These are phyloP conservation scores for Beauveria brongniartii DNA, from an alignment of 2,329 filamentous ascomycete genomes.

Conservation along the genomic window DNA sequence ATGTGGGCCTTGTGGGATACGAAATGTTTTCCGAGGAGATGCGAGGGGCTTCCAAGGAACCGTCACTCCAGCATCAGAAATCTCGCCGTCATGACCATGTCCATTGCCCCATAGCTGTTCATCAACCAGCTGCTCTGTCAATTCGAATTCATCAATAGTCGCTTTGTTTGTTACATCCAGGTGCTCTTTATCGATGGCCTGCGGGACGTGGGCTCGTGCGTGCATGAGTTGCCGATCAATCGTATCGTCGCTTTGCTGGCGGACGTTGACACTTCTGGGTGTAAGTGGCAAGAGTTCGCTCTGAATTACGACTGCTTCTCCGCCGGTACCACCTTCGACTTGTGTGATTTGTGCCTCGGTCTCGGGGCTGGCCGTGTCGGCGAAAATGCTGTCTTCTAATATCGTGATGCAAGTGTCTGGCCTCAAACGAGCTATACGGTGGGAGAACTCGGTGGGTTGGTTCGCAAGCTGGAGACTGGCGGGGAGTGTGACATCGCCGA, in stretches of 20 bases:
- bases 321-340: background rate
- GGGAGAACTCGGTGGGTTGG: slow-evolving; percentile 1
- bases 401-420: slow-evolving; percentile 3
- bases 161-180: background rate
- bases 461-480: slow-evolving; percentile 7
- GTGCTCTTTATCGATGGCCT: background rate
- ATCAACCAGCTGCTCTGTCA: background rate
- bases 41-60: slow-evolving; percentile 14
- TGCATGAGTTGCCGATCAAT: background rate
- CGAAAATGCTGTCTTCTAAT: background rate
- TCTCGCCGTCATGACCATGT: background rate
- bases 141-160: background rate
- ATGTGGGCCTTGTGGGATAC: slow-evolving; percentile 47
- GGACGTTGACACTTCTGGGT: background rate
- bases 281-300: background rate
- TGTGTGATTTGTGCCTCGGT: background rate
- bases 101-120: background rate
- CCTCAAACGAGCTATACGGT: slow-evolving; percentile 5
- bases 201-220: background rate
- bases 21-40: slow-evolving; percentile 24
- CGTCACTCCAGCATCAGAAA: background rate
- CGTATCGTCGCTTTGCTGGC: background rate
- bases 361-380: background rate
- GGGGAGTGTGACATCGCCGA: slow-evolving; percentile 8
- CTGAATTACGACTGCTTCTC: background rate